Evolutionary conservation across 257 asterid genomes (phyloP), one percentile per base, ranked within the genome.

Genomic region (Capsicum rhomboideum): DNA sequence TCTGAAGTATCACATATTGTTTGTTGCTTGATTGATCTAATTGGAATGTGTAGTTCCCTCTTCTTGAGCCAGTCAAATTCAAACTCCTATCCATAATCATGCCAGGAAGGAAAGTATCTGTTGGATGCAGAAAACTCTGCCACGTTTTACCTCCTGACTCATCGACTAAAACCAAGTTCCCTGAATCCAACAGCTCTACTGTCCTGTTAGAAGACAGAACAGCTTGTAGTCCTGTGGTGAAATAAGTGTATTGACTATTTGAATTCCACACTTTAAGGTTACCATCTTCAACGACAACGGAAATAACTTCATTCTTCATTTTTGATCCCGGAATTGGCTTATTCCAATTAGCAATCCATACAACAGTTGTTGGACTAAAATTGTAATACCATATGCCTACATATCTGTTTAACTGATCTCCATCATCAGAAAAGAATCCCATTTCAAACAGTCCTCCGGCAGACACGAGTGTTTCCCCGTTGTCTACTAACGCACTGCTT

Each of bases 351-450:
- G 93, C 92, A 87, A 90, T 89, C 95, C 92, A 92, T 17, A 90
- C 92, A 28, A 87, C n/a, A 34, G 88, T 88, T 71, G 46, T 37
- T 10, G 87, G 88, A 3, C 10, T 0, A 58, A 17, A 3, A 7
- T 50, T 9, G 74, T 69, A 31, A 82, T 90, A 90, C 93, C 92
- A 92, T 80, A 92, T 83, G 14, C 93, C 95, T 7, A 90, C 86
- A 63, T 82, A 92, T 56, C 10, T 86, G 5, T n/a, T 29, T 4
- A 29, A 12, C 13, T 12, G n/a, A n/a, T n/a, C 69, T 1, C 29
- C 85, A 10, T 80, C 82, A 55, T 87, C 74, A 58, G 77, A 26
- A 20, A 87, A 92, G 82, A 90, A 88, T 44, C 93, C 93, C 37
- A 92, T 84, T 31, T 89, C 90, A 37, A 90, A 92, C 58, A 0